A percentile compares a stretch with the other conserved stretches of the same genome.
Evolutionary conservation across 139 green algal species (phyloP).

Genomic region (Coccomyxa sp.): DNA sequence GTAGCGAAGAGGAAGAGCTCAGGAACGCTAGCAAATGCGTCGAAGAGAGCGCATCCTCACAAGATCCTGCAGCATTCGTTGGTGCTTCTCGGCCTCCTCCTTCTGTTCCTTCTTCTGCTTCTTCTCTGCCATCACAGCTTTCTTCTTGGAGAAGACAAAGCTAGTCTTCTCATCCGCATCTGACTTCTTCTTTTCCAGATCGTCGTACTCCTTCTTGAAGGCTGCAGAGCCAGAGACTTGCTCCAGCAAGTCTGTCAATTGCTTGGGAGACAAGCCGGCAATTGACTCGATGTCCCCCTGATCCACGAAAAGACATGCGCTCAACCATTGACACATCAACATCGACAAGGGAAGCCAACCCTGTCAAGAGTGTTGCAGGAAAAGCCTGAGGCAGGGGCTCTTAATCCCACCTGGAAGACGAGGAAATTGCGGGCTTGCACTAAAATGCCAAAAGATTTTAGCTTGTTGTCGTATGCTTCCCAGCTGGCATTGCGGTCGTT

Average conservation of each 20-base stretch:
- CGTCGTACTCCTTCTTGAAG: conserved; percentile 3
- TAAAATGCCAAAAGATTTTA: conserved; percentile 83
- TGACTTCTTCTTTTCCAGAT: background rate
- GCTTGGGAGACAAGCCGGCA: conserved; percentile 69
- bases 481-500: conserved; percentile 63
- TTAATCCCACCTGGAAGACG: conserved; percentile 85
- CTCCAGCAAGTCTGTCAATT: conserved; percentile 90
- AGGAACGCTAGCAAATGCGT: background rate
- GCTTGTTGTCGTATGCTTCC: conserved; percentile 81
- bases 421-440: conserved; percentile 97
- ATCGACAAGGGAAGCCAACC: background rate
- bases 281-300: conserved; percentile 97
- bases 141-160: conserved; percentile 72
- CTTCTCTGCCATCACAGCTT: conserved; percentile 67
- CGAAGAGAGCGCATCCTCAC: conserved; percentile 17
- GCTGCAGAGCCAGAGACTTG: conserved; percentile 73
- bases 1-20: background rate
- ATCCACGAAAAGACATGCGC: background rate
- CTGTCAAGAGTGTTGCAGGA: background rate
- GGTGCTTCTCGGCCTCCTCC: conserved; percentile 90
- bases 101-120: conserved; percentile 96
- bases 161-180: conserved; percentile 41
- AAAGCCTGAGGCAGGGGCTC: background rate
- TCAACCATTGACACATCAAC: background rate
- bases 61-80: conserved; percentile 69